Base-by-base conservation (phyloP, 1,284 basidiomycete genomes). In the Sutorius eximius region DNA sequence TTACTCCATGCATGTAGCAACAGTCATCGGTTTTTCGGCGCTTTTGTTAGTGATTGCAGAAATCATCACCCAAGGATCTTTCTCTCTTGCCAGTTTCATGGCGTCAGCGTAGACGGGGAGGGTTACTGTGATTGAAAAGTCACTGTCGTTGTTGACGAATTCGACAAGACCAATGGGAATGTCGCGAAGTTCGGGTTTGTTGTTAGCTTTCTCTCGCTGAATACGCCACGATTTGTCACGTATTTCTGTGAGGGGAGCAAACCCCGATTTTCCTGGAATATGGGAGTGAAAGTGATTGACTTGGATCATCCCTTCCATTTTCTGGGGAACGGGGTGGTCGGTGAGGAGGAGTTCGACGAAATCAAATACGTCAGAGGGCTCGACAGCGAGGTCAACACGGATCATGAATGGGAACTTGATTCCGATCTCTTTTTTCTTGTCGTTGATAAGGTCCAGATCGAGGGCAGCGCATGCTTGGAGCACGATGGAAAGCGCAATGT, bases 291-390 rank as follows among this genome's bases (percentile, higher is more conserved):
- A 61, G 12, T 12, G 49, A 37, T 63, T 69, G 33, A 70, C 24
- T 27, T 69, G 68, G 12, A 70, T 16, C 66, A 70, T 67, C 7
- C 66, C 66, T n/a, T 56, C 47, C 5, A 58, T 43, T 30, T 55
- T 57, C 22, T 55, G 59, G 0, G 18, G 0, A 4, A 48, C 16
- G 30, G 57, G 49, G 4, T 52, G 42, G 36, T 61, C 34, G 2
- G 57, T 52, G 20, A 60, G 41, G 29, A 59, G 45, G 27, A 70
- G 58, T 15, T 56, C 57, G 48, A 60, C 36, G 8, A 67, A 60
- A 0, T 34, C 22, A 3, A 34, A 12, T 3, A 61, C 45, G 8
- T 68, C 55, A 6, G 58, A 46, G 12, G 66, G 66, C 45, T 68
- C 66, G 18, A 70, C 33, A 32, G 51, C 66, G 29, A 70, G 49